These are phyloP conservation scores for Sporobolomyces roseus DNA, from an alignment of 768 basidiomycete genomes.

Conservation along the genomic window DNA sequence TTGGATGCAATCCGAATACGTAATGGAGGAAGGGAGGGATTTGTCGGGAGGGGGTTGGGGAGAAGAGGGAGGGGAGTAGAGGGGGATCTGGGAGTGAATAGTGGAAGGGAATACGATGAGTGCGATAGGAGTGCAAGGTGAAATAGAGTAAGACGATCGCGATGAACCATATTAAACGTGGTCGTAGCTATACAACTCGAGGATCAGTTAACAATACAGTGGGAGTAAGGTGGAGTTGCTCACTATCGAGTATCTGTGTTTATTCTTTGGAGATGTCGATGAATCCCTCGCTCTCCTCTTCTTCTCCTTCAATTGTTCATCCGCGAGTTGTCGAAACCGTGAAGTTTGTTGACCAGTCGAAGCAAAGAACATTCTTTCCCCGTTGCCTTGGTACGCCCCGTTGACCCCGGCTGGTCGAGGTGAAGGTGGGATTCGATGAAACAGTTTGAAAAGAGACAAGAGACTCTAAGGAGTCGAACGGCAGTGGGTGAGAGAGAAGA, in stretches of 20 bases:
- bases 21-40: conserved; percentile 41
- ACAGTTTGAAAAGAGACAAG: not conserved
- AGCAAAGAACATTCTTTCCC: not conserved
- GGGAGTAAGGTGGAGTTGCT: not conserved
- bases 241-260: not conserved
- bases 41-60: conserved; percentile 4
- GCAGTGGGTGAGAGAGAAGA: too few relatives aligned
- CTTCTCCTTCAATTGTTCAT: conserved; percentile 10
- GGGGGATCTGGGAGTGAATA: conserved; percentile 2
- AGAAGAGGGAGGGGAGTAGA: not conserved
- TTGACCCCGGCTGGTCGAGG: not conserved
- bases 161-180: not conserved
- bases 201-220: not conserved
- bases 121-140: not conserved
- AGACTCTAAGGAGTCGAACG: not conserved
- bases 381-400: conserved; percentile 1
- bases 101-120: conserved; percentile 37
- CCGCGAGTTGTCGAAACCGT: conserved; percentile 3
- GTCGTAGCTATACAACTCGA: not conserved
- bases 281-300: conserved; percentile 2
- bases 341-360: not conserved
- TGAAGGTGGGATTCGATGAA: not conserved
- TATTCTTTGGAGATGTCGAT: not conserved
- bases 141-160: not conserved
- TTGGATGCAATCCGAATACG: conserved; percentile 47